Percentiles rank a stretch among this genome's conserved stretches.
phyloP scores from a whole-genome alignment of 2,329 filamentous ascomycete genomes.

The Fusarium torulosum region DNA sequence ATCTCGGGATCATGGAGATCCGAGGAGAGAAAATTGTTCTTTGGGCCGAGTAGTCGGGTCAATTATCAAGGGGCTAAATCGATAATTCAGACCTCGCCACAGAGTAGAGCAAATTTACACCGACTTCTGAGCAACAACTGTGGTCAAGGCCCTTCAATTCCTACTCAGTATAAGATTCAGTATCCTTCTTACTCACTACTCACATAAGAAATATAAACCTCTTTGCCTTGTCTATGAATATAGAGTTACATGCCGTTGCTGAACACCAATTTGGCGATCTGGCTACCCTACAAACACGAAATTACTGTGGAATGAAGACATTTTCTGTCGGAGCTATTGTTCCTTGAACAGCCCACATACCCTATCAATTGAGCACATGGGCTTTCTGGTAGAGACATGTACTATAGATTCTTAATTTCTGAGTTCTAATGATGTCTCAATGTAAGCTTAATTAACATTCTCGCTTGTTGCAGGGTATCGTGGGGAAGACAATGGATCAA shows the following conservation, averaged over 20 bases:
- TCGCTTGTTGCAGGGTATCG: conserved; percentile 7
- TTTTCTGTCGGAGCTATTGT: neutral
- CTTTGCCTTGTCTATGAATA: neutral
- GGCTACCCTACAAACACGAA: neutral
- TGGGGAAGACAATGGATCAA: conserved; percentile 44
- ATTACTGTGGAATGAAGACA: neutral
- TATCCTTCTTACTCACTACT: neutral
- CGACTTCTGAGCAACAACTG: too few species aligned
- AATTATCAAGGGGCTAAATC: too few species aligned
- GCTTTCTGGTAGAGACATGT: neutral
- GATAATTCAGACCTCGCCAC: too few species aligned
- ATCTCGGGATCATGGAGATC: neutral
- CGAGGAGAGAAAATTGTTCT: conserved; percentile 1
- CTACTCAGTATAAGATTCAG: too few species aligned
- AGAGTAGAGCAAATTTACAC: too few species aligned
- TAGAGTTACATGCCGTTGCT: neutral
- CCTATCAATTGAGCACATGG: neutral
- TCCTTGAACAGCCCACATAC: neutral
- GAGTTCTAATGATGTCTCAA: neutral
- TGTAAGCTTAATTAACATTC: neutral
- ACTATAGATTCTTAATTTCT: neutral
- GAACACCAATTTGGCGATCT: neutral
- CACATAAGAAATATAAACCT: neutral
- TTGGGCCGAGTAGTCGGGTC: too few species aligned
- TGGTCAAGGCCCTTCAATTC: too few species aligned